Evolutionary conservation across 2,329 filamentous ascomycete species (phyloP).

Genomic region (Colletotrichum tropicicola): DNA sequence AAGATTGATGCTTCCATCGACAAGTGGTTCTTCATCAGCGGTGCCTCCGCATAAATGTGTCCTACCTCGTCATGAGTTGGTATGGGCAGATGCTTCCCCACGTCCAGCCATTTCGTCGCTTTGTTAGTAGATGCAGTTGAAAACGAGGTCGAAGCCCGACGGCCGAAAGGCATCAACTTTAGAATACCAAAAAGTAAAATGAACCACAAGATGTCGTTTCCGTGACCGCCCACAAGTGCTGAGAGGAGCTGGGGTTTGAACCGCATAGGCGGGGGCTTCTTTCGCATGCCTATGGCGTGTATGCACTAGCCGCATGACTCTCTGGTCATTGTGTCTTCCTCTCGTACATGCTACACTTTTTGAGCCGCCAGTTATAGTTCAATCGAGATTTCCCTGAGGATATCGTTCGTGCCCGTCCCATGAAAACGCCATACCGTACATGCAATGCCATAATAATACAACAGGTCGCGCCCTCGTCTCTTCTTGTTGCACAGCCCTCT

Average conservation of each 20-base stretch:
- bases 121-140: conserved; percentile 10
- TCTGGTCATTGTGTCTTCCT: neutral
- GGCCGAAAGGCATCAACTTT: conserved; percentile 1
- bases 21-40: conserved; percentile 99
- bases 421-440: conserved; percentile 25
- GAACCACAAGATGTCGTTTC: no score
- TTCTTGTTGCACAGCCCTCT: neutral
- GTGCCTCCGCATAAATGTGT: conserved; percentile 78
- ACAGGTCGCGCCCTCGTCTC: neutral
- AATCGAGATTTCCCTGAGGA: conserved; percentile 17
- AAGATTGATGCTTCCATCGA: conserved; percentile 97
- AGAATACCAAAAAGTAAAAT: conserved; percentile 24
- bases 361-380: conserved; percentile 6
- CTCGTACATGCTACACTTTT: neutral
- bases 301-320: neutral
- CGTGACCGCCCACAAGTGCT: neutral
- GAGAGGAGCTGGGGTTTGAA: neutral
- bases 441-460: conserved; percentile 29
- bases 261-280: neutral
- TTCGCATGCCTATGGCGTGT: neutral
- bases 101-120: neutral
- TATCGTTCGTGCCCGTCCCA: conserved; percentile 19
- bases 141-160: neutral
- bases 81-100: neutral
- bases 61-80: neutral